Percentiles rank a stretch among this genome's conserved stretches.
phyloP scores from a whole-genome alignment of 2,329 filamentous ascomycete genomes.

The Fusarium euwallaceae region DNA sequence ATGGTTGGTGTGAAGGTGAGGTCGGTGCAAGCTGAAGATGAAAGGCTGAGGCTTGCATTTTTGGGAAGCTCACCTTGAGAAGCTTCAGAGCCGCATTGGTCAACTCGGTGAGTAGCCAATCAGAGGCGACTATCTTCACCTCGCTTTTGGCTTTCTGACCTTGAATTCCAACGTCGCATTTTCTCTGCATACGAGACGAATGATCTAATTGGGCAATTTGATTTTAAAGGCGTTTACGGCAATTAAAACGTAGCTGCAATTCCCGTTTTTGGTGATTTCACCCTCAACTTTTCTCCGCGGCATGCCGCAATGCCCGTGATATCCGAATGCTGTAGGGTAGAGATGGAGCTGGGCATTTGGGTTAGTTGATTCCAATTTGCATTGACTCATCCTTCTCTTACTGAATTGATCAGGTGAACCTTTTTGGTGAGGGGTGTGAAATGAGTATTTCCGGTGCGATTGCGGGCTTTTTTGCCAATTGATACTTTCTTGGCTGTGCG shows the following conservation, averaged over 20 bases:
- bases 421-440: not conserved
- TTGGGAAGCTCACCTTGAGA: slow-evolving; percentile 36
- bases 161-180: slow-evolving; percentile 10
- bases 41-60: slow-evolving; percentile 46
- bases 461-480: not conserved
- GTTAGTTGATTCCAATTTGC: not conserved
- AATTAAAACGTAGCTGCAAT: not conserved
- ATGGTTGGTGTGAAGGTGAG: slow-evolving; percentile 13
- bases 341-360: not conserved
- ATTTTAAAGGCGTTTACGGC: not conserved
- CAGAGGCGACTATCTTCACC: slow-evolving; percentile 11
- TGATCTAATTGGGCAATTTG: not conserved
- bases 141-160: slow-evolving; percentile 5
- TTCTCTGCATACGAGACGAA: not conserved
- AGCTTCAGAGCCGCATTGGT: slow-evolving; percentile 12
- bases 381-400: not conserved
- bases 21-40: slow-evolving; percentile 33
- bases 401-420: not conserved
- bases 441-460: not conserved
- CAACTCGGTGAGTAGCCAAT: slow-evolving; percentile 30
- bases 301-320: not conserved
- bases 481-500: not conserved
- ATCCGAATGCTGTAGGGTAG: not conserved
- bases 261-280: not conserved
- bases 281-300: not conserved